Evolutionary conservation across 1,284 basidiomycete species (phyloP).

Genomic region (Anthracocystis setariae): DNA sequence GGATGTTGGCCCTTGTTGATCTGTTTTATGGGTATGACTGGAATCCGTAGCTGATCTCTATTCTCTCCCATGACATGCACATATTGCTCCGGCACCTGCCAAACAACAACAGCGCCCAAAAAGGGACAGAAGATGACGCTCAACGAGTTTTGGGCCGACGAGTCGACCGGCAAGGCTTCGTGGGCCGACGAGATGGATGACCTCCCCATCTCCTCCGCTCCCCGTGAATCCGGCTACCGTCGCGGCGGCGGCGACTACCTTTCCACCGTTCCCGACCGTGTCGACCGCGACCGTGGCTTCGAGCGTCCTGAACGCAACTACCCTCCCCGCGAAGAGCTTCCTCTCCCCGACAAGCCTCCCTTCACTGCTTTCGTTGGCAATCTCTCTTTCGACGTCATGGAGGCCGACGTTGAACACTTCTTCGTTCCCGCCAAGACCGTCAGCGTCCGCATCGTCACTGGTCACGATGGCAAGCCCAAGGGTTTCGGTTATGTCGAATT

Average conservation of each 20-base stretch:
- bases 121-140: conserved; percentile 62
- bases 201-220: conserved; percentile 59
- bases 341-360: conserved; percentile 91
- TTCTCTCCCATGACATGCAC: neutral
- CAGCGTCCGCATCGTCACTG: conserved; percentile 90
- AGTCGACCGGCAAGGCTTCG: conserved; percentile 62
- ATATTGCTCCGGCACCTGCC: neutral
- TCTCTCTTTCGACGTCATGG: conserved; percentile 89
- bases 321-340: conserved; percentile 82
- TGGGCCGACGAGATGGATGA: conserved; percentile 68
- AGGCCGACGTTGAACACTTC: conserved; percentile 82
- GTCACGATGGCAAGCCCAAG: conserved; percentile 86
- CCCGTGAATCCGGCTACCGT: conserved; percentile 44
- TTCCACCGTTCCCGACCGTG: conserved; percentile 54
- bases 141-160: conserved; percentile 64
- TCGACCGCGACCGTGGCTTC: conserved; percentile 54
- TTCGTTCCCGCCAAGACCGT: conserved; percentile 71
- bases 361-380: conserved; percentile 97
- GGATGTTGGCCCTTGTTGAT: neutral
- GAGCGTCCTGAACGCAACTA: conserved; percentile 49
- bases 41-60: neutral
- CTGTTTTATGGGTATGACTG: neutral
- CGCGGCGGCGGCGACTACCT: conserved; percentile 56
- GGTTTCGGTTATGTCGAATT: conserved; percentile 99
- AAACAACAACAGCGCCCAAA: conserved; percentile 55